phyloP scores from a whole-genome alignment of 805 yeast species.

The Torulaspora maleeae region DNA sequence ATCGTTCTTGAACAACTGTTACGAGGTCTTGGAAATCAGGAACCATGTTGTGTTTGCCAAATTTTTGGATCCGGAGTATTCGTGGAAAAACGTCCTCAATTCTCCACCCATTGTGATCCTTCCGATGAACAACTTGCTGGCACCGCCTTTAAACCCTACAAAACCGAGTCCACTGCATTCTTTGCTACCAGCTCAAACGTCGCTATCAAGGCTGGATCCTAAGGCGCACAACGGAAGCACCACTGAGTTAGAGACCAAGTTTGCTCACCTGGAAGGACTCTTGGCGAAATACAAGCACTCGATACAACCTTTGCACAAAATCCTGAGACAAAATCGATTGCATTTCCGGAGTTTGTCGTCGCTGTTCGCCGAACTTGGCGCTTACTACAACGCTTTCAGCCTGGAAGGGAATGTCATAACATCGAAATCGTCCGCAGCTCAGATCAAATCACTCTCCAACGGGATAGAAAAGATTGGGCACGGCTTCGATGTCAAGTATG shows the following conservation, averaged over 20 bases:
- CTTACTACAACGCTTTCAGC: constrained; percentile 56
- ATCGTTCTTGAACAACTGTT: constrained; percentile 74
- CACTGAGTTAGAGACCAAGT: constrained; percentile 37
- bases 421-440: constrained; percentile 47
- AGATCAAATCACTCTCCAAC: constrained; percentile 41
- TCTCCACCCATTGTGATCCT: constrained; percentile 52
- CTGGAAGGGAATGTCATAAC: constrained; percentile 52
- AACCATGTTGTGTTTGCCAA: constrained; percentile 60
- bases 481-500: constrained; percentile 68
- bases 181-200: constrained; percentile 57
- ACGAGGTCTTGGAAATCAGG: constrained; percentile 50
- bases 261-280: constrained; percentile 39
- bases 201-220: constrained; percentile 38
- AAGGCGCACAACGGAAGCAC: constrained; percentile 20
- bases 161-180: constrained; percentile 55
- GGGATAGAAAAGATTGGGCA: constrained; percentile 78
- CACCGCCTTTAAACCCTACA: constrained; percentile 59
- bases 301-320: constrained; percentile 27
- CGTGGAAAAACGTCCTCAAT: constrained; percentile 71
- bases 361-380: constrained; percentile 75
- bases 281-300: constrained; percentile 27
- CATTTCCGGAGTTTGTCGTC: constrained; percentile 52
- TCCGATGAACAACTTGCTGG: constrained; percentile 49
- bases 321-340: constrained; percentile 26
- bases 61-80: constrained; percentile 79